Percentiles rank a stretch among this genome's conserved stretches.
These are phyloP conservation scores for Pseudocercospora macadamiae DNA, from an alignment of 2,329 filamentous ascomycete genomes.

Conservation along the genomic window DNA sequence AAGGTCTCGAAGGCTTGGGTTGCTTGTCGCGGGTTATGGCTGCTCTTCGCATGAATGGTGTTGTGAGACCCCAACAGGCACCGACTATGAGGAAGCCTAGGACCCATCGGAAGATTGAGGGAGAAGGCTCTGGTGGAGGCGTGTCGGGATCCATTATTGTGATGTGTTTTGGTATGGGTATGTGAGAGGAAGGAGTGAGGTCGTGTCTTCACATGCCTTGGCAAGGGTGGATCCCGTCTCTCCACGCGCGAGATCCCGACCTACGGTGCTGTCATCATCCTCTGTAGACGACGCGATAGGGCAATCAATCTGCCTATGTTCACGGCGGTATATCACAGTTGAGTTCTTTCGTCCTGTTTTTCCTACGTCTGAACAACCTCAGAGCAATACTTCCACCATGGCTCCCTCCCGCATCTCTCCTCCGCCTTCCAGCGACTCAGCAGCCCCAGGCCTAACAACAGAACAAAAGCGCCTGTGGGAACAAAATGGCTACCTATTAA, in stretches of 20 bases:
- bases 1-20: constrained; percentile 55
- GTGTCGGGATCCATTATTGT: constrained; percentile 35
- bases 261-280: not conserved
- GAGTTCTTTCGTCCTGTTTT: not conserved
- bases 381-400: constrained; percentile 8
- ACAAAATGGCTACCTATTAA: constrained; percentile 85
- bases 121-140: constrained; percentile 31
- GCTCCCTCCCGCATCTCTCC: constrained; percentile 35
- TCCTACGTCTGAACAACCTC: not conserved
- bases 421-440: constrained; percentile 25
- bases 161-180: not conserved
- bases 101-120: constrained; percentile 73
- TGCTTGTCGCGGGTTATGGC: constrained; percentile 59
- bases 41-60: constrained; percentile 83
- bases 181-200: not conserved
- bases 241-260: not conserved
- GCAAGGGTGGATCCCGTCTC: not conserved
- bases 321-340: not conserved
- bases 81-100: constrained; percentile 89
- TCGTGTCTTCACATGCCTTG: constrained; percentile 6
- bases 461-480: constrained; percentile 70
- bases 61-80: constrained; percentile 89
- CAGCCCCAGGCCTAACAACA: constrained; percentile 63
- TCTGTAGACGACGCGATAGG: not conserved
- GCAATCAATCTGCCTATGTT: not conserved